Evolutionary conservation across 257 asterid species (phyloP), one percentile per base, ranked within the genome.

Genomic region (Forsythia suspensa): DNA sequence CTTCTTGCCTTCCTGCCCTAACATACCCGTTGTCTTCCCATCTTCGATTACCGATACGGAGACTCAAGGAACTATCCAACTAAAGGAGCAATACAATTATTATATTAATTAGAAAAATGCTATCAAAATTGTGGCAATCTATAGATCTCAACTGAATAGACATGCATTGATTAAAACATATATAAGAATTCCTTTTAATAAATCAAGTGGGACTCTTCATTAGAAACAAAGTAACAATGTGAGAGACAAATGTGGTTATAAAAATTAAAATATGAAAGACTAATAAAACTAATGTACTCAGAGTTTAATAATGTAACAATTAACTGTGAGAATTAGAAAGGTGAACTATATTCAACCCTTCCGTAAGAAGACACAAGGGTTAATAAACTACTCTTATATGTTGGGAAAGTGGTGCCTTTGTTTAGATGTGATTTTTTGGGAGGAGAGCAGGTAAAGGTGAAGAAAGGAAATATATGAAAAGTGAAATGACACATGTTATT

Each of bases 1-100:
- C 98, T 77, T 92, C 95, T 85, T 89, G 97, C 83, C 97, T 91
- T 70, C 97, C 99, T 40, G 86, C 86, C 69, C 97, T 87, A 51
- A 95, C 96, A 71, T 85, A 95, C 20, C 97, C 97, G 40, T 90
- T 90, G 82, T 89, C 90, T 12, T 97, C 99, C 97, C 97, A 93
- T 79, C 97, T 83, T 70, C 96, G 87, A 61, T 89, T 92, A 61
- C 97, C 94, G 24, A 95, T 87, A n/a, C 91, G 92, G 75, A 88
- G 82, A 72, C 86, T 83, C 0, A 92, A 84, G 43, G 92, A 88
- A 51, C 86, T 86, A 67, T 86, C 80, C 11, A 88, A 77, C 29
- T 55, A n/a, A 55, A n/a, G 24, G 29, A 55, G 65, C 65, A 16
- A 18, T 55, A 18, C 20, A 55, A 16, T 16, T 55, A 20, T 55